A percentile compares a stretch with the other conserved stretches of the same genome.
Evolutionary conservation across 192 early-diverging fungal species (phyloP).

Genomic region (Podila clonocystis): DNA sequence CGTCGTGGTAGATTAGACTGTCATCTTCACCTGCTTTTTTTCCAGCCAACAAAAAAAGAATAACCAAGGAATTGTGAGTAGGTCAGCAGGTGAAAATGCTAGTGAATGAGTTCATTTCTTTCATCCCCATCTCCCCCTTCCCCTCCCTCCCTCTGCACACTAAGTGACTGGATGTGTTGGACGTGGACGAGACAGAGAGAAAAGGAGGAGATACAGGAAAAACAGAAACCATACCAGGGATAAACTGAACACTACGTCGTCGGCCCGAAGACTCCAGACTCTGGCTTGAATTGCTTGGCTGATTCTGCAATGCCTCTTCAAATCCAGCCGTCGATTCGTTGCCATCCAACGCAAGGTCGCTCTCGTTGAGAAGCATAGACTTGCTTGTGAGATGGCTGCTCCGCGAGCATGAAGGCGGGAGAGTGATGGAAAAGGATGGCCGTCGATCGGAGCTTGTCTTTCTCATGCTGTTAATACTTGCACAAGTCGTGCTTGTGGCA

Average conservation of each 20-base stretch:
- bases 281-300: not conserved
- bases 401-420: constrained; percentile 26
- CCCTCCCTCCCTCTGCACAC: too few relatives aligned
- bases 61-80: not conserved
- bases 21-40: constrained; percentile 20
- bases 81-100: not conserved
- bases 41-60: not conserved
- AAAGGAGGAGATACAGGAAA: not conserved
- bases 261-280: constrained; percentile 4
- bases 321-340: constrained; percentile 11
- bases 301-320: constrained; percentile 18
- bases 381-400: constrained; percentile 12
- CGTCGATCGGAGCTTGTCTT: constrained; percentile 6
- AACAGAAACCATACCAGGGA: constrained; percentile 13
- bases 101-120: not conserved
- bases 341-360: not conserved
- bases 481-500: not conserved
- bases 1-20: constrained; percentile 22
- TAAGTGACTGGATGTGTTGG: not conserved
- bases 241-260: constrained; percentile 35
- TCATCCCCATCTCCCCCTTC: too few relatives aligned
- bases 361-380: not conserved
- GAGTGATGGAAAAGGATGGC: constrained; percentile 40
- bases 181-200: not conserved
- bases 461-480: not conserved